Base-by-base conservation (phyloP, 176 grass and related monocot genomes). In the Panicum miliaceum region DNA sequence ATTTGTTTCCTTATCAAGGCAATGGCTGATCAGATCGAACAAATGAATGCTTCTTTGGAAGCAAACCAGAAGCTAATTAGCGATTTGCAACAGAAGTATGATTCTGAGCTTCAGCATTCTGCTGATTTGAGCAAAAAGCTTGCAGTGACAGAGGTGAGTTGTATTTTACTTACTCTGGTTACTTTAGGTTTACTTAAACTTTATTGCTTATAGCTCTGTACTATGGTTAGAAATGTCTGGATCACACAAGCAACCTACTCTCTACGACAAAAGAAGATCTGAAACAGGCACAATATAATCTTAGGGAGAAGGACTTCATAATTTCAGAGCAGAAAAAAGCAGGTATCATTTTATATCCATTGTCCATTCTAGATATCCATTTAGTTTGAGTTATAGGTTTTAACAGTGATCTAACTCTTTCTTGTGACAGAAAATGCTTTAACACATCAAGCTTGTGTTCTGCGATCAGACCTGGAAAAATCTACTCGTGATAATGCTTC, bases 271-370 rank as follows among this genome's bases (percentile, higher is more conserved):
- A 89, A 82, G 93, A 99, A 77, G 97, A 99, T 64, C 32, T 99
- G 40, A 99, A 99, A 68, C 88, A 94, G 64, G 91, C 90, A 6
- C 81, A 94, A 18, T 99, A 99, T 85, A 83, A 81, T 89, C 77
- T 99, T 25, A 94, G 89, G 42, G 93, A 94, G 73, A 99, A 92
- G 75, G 93, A 99, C 45, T 99, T 89, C 34, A 91, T 99, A 71
- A 99, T 99, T 52, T 91, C 78, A 4, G 88, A 99, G 68, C 97
- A 99, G 92, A 94, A 80, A 76, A 99, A 96, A 99, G 91, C 97
- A 81, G 97, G 97, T 96, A 57, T 12, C 9, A 20, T 42, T 71
- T 86, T 22, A 41, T 40, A 48, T 69, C 9, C 47, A 58, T 42
- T 58, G 11, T 68, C 4, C 5, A 63, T 76, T 61, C 5, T 22